Conservation (phyloP, 2,329 filamentous ascomycete genomes). For the Xylaria sp. region DNA sequence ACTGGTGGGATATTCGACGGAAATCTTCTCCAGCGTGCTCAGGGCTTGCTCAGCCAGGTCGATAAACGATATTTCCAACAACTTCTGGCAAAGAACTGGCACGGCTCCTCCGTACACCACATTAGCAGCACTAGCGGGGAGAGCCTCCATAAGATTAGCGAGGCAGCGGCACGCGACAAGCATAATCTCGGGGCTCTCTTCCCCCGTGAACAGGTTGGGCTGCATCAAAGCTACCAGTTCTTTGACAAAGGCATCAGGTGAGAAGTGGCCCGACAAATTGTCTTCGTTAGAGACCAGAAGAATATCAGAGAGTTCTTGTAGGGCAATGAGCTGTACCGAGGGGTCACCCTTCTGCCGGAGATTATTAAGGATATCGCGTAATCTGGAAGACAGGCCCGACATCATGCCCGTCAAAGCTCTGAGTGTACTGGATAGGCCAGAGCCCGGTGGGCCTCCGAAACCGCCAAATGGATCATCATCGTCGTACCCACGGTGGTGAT, state of each 20-base stretch:
- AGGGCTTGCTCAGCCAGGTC: conserved; percentile 95
- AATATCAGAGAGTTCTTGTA: conserved; percentile 90
- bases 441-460: conserved; percentile 62
- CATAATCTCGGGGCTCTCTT: conserved; percentile 96
- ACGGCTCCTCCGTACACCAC: conserved; percentile 97
- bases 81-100: conserved; percentile 86
- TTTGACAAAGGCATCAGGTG: conserved; percentile 90
- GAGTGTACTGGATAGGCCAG: conserved; percentile 71
- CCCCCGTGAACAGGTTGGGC: conserved; percentile 70
- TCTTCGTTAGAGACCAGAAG: conserved; percentile 94
- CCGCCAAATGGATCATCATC: conserved; percentile 59
- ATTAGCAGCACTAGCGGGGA: conserved; percentile 87
- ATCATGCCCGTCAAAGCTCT: conserved; percentile 88
- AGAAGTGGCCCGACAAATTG: conserved; percentile 90
- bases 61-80: conserved; percentile 94
- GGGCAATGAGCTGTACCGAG: conserved; percentile 81
- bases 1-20: conserved; percentile 86
- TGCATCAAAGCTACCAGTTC: conserved; percentile 91
- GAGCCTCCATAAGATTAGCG: conserved; percentile 94
- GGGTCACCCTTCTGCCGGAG: conserved; percentile 79
- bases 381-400: conserved; percentile 71
- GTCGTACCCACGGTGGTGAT: conserved; percentile 55
- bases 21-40: conserved; percentile 96
- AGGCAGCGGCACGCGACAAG: conserved; percentile 90
- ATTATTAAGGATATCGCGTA: conserved; percentile 71